phyloP scores from a whole-genome alignment of 371 early-diverging fungal species.

The Syncephalastrum racemosum region DNA sequence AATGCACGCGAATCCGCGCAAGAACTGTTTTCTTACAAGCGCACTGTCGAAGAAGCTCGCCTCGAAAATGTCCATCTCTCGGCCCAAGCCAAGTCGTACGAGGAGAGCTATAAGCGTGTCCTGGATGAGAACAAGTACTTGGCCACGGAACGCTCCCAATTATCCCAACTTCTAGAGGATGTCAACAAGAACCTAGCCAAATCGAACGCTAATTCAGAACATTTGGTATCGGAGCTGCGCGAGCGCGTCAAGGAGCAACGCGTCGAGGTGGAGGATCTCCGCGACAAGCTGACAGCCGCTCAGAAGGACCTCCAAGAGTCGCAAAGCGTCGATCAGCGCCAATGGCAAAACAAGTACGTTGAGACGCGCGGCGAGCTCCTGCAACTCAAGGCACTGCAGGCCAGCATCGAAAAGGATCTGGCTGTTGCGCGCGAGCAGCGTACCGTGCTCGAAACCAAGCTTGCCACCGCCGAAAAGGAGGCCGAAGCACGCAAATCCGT shows the following conservation, averaged over 20 bases:
- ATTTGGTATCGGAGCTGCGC: slow-evolving; percentile 10
- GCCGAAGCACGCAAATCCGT: too few species aligned
- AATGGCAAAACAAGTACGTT: slow-evolving; percentile 19
- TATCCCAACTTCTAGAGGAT: slow-evolving; percentile 12
- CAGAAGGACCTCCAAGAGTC: slow-evolving; percentile 13
- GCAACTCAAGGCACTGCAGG: slow-evolving; percentile 6
- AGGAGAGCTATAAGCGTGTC: slow-evolving; percentile 18
- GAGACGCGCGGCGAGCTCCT: slow-evolving; percentile 12
- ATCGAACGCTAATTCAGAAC: slow-evolving; percentile 1
- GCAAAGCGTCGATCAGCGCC: slow-evolving; percentile 10
- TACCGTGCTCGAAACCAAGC: slow-evolving; percentile 9
- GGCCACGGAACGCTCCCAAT: slow-evolving; percentile 12
- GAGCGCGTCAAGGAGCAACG: slow-evolving; percentile 3
- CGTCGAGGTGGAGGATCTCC: slow-evolving; percentile 11
- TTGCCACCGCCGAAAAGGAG: slow-evolving; percentile 1
- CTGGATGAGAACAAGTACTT: slow-evolving; percentile 17
- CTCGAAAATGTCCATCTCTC: slow-evolving; percentile 14
- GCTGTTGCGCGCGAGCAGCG: slow-evolving; percentile 16
- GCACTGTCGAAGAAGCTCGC: slow-evolving; percentile 12
- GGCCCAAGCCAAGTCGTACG: slow-evolving; percentile 14
- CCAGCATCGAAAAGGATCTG: slow-evolving; percentile 19
- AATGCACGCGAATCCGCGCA: slow-evolving; percentile 13
- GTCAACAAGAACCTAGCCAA: slow-evolving; percentile 8
- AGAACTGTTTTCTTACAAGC: slow-evolving; percentile 9
- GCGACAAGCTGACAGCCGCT: slow-evolving; percentile 9